Conservation (phyloP, 2,329 filamentous ascomycete species). For the Parastagonospora avenae region DNA sequence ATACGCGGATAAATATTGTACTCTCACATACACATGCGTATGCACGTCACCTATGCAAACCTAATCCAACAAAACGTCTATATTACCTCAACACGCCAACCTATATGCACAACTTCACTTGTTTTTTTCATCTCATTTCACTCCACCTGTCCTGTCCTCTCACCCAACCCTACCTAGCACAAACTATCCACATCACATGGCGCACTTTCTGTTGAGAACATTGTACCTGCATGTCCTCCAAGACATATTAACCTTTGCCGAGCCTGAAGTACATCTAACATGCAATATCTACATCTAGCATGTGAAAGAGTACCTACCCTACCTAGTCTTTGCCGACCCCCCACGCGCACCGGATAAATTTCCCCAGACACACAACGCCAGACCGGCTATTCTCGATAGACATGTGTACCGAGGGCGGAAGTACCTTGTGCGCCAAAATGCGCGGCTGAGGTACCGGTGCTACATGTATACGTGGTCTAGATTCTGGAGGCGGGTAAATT, state of each 20-base stretch:
- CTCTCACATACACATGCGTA: neutral
- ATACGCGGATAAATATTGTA: constrained; percentile 5
- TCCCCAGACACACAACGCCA: neutral
- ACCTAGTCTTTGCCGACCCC: neutral
- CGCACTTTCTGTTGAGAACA: no score
- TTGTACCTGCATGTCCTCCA: no score
- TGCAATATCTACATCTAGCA: neutral
- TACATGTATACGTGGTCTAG: neutral
- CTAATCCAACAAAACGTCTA: neutral
- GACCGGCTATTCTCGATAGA: neutral
- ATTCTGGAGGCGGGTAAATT: no score
- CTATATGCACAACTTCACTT: no score
- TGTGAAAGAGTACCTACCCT: no score
- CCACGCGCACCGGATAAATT: neutral
- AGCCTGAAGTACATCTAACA: no score
- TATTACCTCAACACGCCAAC: neutral
- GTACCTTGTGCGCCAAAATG: constrained; percentile 5
- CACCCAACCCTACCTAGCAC: no score
- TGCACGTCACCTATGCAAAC: constrained; percentile 1
- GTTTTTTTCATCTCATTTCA: no score
- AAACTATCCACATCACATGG: no score
- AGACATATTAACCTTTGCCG: no score
- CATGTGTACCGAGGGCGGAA: neutral
- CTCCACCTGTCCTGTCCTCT: no score
- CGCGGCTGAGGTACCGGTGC: constrained; percentile 9